Conservation (phyloP, 2,329 filamentous ascomycete genomes). For the Claviceps monticola region DNA sequence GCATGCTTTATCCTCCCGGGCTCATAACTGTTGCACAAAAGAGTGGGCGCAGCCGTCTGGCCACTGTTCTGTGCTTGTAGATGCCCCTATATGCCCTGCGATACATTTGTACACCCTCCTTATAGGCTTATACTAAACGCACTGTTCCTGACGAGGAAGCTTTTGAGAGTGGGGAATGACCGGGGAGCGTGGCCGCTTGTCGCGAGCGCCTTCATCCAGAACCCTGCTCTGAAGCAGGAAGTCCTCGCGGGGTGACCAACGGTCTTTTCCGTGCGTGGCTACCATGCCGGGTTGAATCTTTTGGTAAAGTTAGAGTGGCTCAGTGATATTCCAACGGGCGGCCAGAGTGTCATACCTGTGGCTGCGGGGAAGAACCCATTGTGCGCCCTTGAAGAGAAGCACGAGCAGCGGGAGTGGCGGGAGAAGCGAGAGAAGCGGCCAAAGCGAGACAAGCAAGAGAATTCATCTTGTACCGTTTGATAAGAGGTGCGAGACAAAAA, state of each 20-base stretch:
- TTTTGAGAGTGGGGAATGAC: too few relatives aligned
- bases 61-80: too few relatives aligned
- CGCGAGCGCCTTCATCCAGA: slow-evolving; percentile 56
- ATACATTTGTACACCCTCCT: too few relatives aligned
- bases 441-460: background rate
- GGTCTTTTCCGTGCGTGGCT: slow-evolving; percentile 41
- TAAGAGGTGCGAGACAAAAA: background rate
- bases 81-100: too few relatives aligned
- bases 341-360: background rate
- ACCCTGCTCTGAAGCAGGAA: slow-evolving; percentile 56
- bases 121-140: too few relatives aligned
- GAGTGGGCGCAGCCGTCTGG: too few relatives aligned
- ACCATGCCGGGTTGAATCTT: background rate
- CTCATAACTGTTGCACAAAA: too few relatives aligned
- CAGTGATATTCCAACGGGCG: too few relatives aligned
- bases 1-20: too few relatives aligned
- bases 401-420: background rate
- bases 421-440: background rate
- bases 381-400: background rate
- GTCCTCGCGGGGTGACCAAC: slow-evolving; percentile 73
- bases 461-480: background rate
- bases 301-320: background rate
- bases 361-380: background rate
- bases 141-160: too few relatives aligned
- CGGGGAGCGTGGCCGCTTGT: slow-evolving; percentile 22